phyloP scores from a whole-genome alignment of 108 stramenopile genomes.

The Fistulifera pelliculosa region DNA sequence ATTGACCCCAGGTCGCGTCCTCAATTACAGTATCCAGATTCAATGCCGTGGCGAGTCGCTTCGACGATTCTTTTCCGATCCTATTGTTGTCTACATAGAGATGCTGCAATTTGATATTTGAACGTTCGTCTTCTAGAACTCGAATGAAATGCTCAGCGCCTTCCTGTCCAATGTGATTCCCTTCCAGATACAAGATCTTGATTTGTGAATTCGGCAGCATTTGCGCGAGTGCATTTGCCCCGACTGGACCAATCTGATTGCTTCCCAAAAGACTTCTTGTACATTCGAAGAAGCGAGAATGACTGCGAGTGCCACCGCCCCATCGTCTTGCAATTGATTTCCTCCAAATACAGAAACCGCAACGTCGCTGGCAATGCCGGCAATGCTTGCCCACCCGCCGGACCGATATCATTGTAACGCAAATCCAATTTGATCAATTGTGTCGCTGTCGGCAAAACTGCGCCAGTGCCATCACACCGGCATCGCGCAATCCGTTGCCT shows the following conservation, averaged over 20 bases:
- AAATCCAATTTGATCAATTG: constrained; percentile 12
- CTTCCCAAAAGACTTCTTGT: constrained; percentile 17
- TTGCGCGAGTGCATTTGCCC: constrained; percentile 21
- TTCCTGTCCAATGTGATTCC: constrained; percentile 25
- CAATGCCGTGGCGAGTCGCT: constrained; percentile 24
- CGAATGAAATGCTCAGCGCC: constrained; percentile 23
- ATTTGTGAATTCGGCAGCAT: constrained; percentile 6
- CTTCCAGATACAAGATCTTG: constrained; percentile 28
- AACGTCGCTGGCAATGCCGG: constrained; percentile 2
- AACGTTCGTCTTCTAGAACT: background rate
- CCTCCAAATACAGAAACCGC: constrained; percentile 7
- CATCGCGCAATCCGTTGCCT: constrained; percentile 14
- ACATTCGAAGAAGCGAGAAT: constrained; percentile 2
- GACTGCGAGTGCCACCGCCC: constrained; percentile 4
- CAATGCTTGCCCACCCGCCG: constrained; percentile 3
- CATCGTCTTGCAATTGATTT: constrained; percentile 14
- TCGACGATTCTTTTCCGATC: constrained; percentile 16
- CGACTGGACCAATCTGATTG: constrained; percentile 21
- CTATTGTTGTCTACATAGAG: constrained; percentile 23
- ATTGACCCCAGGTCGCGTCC: too few species aligned
- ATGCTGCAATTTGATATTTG: constrained; percentile 8
- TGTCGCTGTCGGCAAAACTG: constrained; percentile 4
- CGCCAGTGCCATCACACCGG: background rate
- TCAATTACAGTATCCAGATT: background rate
- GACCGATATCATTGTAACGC: constrained; percentile 25